phyloP scores from a whole-genome alignment of 1,284 basidiomycete species.

The Waitea zeae region DNA sequence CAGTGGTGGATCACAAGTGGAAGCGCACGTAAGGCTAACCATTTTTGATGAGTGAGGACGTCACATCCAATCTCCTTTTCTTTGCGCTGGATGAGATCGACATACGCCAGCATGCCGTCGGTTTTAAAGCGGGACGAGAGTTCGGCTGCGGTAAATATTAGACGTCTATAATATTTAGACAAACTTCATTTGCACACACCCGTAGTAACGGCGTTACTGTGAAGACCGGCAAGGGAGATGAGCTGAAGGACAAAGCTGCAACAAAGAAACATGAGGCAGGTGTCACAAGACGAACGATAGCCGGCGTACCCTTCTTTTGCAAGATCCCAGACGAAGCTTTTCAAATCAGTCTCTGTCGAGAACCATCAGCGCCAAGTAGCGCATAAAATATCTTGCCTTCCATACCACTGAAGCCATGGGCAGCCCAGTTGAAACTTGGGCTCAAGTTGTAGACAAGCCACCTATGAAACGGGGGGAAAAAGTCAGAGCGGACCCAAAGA shows the following conservation, averaged over 20 bases:
- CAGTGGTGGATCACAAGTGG: background rate
- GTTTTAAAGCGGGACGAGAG: conserved; percentile 61
- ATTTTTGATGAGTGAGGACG: conserved; percentile 84
- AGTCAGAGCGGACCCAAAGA: conserved; percentile 1
- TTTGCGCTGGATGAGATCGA: conserved; percentile 69
- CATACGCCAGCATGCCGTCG: conserved; percentile 81
- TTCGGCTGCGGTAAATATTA: conserved; percentile 37
- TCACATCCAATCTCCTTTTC: conserved; percentile 88
- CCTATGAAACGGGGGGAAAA: conserved; percentile 14
- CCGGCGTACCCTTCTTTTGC: conserved; percentile 88
- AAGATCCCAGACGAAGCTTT: conserved; percentile 83
- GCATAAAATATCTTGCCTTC: conserved; percentile 20
- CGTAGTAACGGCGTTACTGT: conserved; percentile 69
- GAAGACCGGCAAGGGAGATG: conserved; percentile 77
- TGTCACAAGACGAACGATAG: too few species aligned
- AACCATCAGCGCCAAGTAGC: too few species aligned
- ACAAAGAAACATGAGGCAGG: too few species aligned
- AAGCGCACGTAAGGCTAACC: conserved; percentile 25
- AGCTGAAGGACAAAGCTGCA: conserved; percentile 74
- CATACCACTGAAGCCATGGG: conserved; percentile 69
- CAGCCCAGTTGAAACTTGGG: conserved; percentile 87
- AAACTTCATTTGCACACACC: conserved; percentile 25
- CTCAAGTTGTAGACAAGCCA: conserved; percentile 92
- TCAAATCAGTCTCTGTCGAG: conserved; percentile 59
- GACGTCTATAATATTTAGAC: conserved; percentile 2